A percentile compares a stretch with the other conserved stretches of the same genome.
phyloP scores from a whole-genome alignment of 1,139 yeast genomes.

The Suhomyces kunorum region DNA sequence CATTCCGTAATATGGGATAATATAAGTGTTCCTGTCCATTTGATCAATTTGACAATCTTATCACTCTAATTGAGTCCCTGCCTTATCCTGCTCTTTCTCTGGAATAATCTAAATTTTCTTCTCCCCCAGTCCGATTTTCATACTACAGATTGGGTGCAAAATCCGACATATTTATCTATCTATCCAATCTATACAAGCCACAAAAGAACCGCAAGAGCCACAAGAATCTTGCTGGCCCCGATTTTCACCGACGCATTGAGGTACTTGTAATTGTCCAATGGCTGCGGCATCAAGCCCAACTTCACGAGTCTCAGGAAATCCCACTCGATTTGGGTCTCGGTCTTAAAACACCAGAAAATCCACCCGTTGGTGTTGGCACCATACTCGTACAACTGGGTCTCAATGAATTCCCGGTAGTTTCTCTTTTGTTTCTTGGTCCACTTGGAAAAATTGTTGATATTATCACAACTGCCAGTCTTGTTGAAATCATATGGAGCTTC shows the following conservation, averaged over 20 bases:
- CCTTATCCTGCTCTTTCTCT: too few relatives aligned
- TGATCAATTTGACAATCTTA: too few relatives aligned
- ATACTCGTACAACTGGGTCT: slow-evolving; percentile 48
- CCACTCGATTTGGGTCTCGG: slow-evolving; percentile 65
- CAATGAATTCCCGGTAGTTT: slow-evolving; percentile 50
- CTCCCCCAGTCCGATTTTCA: too few relatives aligned
- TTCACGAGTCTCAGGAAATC: slow-evolving; percentile 54
- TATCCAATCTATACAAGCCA: not conserved
- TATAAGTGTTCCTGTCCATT: too few relatives aligned
- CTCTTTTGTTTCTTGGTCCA: slow-evolving; percentile 43
- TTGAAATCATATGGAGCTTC: slow-evolving; percentile 39
- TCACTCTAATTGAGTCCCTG: too few relatives aligned
- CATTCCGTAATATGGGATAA: too few relatives aligned
- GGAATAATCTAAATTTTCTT: too few relatives aligned
- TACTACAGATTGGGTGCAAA: not conserved
- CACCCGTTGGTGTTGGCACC: slow-evolving; percentile 50
- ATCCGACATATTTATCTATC: too few relatives aligned
- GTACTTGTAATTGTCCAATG: slow-evolving; percentile 45
- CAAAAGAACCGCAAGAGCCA: slow-evolving; percentile 1
- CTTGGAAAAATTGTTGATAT: slow-evolving; percentile 33
- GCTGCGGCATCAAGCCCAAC: slow-evolving; percentile 59
- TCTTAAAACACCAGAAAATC: slow-evolving; percentile 73
- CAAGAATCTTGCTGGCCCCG: not conserved
- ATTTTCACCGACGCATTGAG: slow-evolving; percentile 23
- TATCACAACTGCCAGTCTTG: slow-evolving; percentile 32